Base-by-base conservation (phyloP, 2,329 filamentous ascomycete species). In the Akanthomyces uredinophilus region DNA sequence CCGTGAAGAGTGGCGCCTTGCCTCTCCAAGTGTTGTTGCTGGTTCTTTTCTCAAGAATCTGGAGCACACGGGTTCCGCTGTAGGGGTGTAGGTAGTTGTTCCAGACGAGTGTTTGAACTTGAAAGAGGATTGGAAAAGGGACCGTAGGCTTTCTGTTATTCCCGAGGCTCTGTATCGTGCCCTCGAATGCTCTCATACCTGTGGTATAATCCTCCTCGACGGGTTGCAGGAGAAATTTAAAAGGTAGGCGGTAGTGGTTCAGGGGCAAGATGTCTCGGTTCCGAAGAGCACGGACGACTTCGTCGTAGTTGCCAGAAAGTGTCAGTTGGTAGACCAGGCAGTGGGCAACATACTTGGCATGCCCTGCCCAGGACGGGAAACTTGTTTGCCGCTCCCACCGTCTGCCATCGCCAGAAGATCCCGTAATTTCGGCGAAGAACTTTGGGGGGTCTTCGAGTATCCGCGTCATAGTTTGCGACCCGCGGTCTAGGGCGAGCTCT, bases 21-120 rank as follows among this genome's bases (percentile, higher is more conserved):
- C 63, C 65, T 13, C 52, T 71, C 57, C 50, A 69, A 53, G 43
- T 70, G 22, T 60, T 71, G 49, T 50, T 68, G 1, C 22, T 18
- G 4, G 73, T 72, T 0, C 76, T 65, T 0, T 65, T 46, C 4
- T 72, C 69, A 1, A 89, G 73, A 1, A 75, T 65, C 0, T 73
- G 68, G 1, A 86, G 70, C 5, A 91, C 69, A 1, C 69, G 63
- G 0, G 76, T 49, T 0, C 85, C 83, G 1, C 75, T 81, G 0
- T 69, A 66, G 0, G 89, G 88, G 13, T 84, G 76, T 1, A 92
- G 76, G 61, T 82, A 85, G 27, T 83, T 84, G 66, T 89, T 89
- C 67, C 81, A 78, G 0, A 87, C 84, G 4, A 93, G 73, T 16
- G 80, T 81, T 56, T 88, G 81, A 6, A 90, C 74, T 66, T 90